Base-by-base conservation (phyloP, 2,329 filamentous ascomycete species). In the Claviceps sp. region DNA sequence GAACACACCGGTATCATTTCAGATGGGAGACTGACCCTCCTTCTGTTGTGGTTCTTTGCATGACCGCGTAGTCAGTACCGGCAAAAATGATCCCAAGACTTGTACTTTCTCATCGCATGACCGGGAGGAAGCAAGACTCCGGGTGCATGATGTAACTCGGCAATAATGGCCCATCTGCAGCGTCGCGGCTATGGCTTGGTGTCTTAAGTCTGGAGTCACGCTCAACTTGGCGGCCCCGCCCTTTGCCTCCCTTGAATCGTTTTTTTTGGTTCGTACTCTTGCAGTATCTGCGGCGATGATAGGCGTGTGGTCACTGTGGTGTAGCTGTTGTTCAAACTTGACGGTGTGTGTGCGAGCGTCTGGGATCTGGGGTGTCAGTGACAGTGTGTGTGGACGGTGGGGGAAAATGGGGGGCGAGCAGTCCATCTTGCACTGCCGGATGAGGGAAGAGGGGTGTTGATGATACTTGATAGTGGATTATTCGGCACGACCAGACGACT, bases 151-250 rank as follows among this genome's bases (percentile, higher is more conserved):
- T 60, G 58, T 53, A 58, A 55, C 57, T 56, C 58, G 59, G 64
- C 59, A 58, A 58, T 42, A 53, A 53, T 54, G 55, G 53, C 50
- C 50, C 55, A 11, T 52, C 54, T 55, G 52, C 50, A 60, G 55
- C 52, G 56, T 53, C 57, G 54, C 61, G 54, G 55, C 58, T 46
- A 42, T 46, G 59, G 54, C 61, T 61, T 61, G 60, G 61, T 68
- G 66, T 68, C 66, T 68, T 60, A 60, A 57, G 59, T 59, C 52
- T 55, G 56, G 52, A 66, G 66, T 68, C 66, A 68, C 66, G 66
- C 60, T 67, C 57, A 60, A 57, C 55, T 54, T 57, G 56, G 29
- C 29, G 9, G 56, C 57, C 57, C 53, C 55, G 52, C 42, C 52
- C 20, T 23, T 42, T 36, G 8, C 14, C 39, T 36, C 13, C 38